Evolutionary conservation across 2,329 filamentous ascomycete species (phyloP), one percentile per base, ranked within the genome.

Genomic region (Botrytis sinoallii): DNA sequence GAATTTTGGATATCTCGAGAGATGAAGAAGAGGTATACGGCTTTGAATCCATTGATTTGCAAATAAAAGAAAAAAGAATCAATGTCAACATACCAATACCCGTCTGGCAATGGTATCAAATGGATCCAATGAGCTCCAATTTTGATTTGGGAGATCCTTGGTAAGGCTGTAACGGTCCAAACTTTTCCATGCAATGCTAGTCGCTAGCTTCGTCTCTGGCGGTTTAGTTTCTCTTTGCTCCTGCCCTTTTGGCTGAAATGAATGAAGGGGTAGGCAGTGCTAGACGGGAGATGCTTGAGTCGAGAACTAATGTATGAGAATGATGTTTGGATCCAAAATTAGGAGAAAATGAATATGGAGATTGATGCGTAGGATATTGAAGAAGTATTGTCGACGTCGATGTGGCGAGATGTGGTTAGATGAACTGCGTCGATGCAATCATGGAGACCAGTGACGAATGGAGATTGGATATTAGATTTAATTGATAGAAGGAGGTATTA

Each of bases 61-160:
- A 29, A 29, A 55, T n/a, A 29, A 55, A 55, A 55, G 52, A 55
- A n/a, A 16, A n/a, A 25, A 48, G 32, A 38, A 35, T 38, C 16
- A 12, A 38, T 35, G 2, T 38, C 20, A n/a, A 66, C 61, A 44
- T 64, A 64, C 61, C 61, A 18, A 44, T 64, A 64, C 61, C 61
- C 29, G 57, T 60, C 57, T 10, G 61, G 42, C 61, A 44, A 64
- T 32, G 61, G 29, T 64, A 44, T 42, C 60, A 64, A 42, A 57
- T 44, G 35, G 61, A 32, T 20, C 38, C 60, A 10, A 44, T 22
- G 2, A 40, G 59, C 35, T 16, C 59, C 61, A 44, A 8, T 67
- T 38, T 67, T 38, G 25, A 35, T 48, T 55, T 25, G 65, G 32
- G 46, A 67, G 65, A 67, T 67, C 65, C 65, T 67, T 29, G 65